Evolutionary conservation across 306 rosid species (phyloP), one percentile per base, ranked within the genome.

Genomic region (Hippophae tibetana): DNA sequence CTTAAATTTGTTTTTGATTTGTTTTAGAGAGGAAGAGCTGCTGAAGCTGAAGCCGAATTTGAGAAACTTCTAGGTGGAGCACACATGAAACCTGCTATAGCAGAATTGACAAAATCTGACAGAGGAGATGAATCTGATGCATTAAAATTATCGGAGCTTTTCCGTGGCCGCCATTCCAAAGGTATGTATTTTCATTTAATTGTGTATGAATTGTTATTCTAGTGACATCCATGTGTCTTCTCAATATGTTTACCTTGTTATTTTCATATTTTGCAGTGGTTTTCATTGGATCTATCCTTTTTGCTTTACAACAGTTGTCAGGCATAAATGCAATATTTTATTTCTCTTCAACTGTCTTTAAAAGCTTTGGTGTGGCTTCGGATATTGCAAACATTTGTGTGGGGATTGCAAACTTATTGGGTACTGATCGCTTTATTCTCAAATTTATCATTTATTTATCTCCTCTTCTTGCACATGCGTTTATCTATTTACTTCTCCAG

Each of bases 261-360:
- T 60, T 42, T 72, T 60, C 60, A 65, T 69, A 61, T 85, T 78
- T 85, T 85, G 94, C 94, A 88, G 96, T 85, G 84, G 74, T 85
- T 72, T 82, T 78, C 86, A 78, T 85, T 66, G 96, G 96, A 58
- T 88, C 87, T 69, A 8, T 78, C 50, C 89, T 88, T 80, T 85
- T 82, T 77, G 94, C 90, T 51, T 85, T 88, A 65, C 96, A 88
- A 84, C 96, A 88, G 76, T 84, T 88, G 11, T 85, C 96, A 47
- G 96, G 96, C 78, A 85, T 88, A 76, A 88, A 88, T 70, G 96
- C 94, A 47, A 78, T 88, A 56, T 88, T 88, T 72, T 88, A 82
- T 77, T 88, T 88, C 81, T 88, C 96, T 57, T 82, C 96, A 10
- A 70, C 90, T 6, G 87, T 85, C 67, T 88, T 85, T 67, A 81